Base-by-base conservation (phyloP, 225 moss, liverwort and hornwort species). In the Sphagnum tenellum region DNA sequence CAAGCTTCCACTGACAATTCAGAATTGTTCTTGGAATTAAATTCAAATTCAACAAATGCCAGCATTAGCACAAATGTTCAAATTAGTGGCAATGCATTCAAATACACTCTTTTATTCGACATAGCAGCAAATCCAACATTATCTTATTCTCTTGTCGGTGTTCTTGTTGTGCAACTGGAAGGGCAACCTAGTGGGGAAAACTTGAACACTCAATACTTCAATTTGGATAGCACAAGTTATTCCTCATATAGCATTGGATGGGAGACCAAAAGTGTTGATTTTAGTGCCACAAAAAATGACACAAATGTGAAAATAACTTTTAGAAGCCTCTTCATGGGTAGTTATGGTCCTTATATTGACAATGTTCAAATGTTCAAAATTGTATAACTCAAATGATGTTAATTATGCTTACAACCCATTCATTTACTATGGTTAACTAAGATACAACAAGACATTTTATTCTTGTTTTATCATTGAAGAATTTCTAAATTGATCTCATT, bases 281-380 rank as follows among this genome's bases (percentile, higher is more conserved):
- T 94, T 67, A 66, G 64, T 4, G 67, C 72, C 64, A 67, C 0
- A 3, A 74, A 72, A 1, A 69, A 65, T 3, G 78, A 70, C 4
- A 59, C 45, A 2, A 52, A 60, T 0, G 74, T 73, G 2, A 9
- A 76, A 4, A 44, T 81, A 7, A 54, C 64, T 1, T 91, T 94
- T 1, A 55, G 57, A 11, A 91, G 91, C 77, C 78, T 75, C 66
- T 67, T 69, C 0, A 7, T 13, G 0, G 78, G 72, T 9, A 78
- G 69, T 7, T 65, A 63, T 3, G 94, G 94, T 5, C 85, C 94
- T 0, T 67, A 91, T 1, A 45, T 94, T 11, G 94, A 94, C 13
- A 94, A 94, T 46, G 74, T 91, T 2, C 60, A 5, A 0, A 67
- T 77, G 3, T 94, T 81, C 4, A 78, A 78, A 29, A 29, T 29